Percentiles rank a stretch among this genome's conserved stretches.
These are phyloP conservation scores for Boletus fagicola DNA, from an alignment of 768 basidiomycete genomes.

Conservation along the genomic window DNA sequence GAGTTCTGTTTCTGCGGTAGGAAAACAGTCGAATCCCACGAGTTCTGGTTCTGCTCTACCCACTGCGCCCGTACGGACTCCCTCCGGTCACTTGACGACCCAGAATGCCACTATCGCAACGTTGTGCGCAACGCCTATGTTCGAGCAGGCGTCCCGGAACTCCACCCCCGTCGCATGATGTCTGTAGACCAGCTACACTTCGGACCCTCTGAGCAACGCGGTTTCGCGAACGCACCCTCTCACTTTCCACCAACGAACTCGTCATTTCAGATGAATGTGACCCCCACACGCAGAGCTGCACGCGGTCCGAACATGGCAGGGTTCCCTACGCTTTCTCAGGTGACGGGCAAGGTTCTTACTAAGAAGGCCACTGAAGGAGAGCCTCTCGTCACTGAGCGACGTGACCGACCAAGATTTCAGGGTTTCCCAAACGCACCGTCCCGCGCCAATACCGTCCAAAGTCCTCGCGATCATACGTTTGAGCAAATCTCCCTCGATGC, in stretches of 20 bases:
- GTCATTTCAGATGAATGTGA: neutral
- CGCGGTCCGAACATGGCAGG: neutral
- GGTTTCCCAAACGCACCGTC: neutral
- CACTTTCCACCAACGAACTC: neutral
- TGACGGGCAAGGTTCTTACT: slow-evolving; percentile 11
- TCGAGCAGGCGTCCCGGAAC: slow-evolving; percentile 1
- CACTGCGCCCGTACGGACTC: slow-evolving; percentile 29
- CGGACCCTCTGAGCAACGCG: neutral
- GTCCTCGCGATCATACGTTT: neutral
- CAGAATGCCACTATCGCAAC: slow-evolving; percentile 28
- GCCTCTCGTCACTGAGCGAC: neutral
- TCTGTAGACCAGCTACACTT: slow-evolving; percentile 10
- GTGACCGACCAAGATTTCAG: slow-evolving; percentile 3
- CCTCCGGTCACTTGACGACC: slow-evolving; percentile 23
- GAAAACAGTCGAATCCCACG: slow-evolving; percentile 23
- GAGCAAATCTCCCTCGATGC: slow-evolving; percentile 13
- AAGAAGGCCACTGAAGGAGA: slow-evolving; percentile 4
- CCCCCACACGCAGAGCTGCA: neutral
- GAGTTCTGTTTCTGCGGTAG: slow-evolving; percentile 29
- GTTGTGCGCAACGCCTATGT: slow-evolving; percentile 17
- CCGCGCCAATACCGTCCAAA: neutral
- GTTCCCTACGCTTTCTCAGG: slow-evolving; percentile 21
- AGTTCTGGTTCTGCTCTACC: slow-evolving; percentile 31
- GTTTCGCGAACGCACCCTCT: neutral
- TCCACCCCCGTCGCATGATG: slow-evolving; percentile 8